phyloP scores from a whole-genome alignment of 1,284 basidiomycete genomes.

The Papiliotrema fonsecae region DNA sequence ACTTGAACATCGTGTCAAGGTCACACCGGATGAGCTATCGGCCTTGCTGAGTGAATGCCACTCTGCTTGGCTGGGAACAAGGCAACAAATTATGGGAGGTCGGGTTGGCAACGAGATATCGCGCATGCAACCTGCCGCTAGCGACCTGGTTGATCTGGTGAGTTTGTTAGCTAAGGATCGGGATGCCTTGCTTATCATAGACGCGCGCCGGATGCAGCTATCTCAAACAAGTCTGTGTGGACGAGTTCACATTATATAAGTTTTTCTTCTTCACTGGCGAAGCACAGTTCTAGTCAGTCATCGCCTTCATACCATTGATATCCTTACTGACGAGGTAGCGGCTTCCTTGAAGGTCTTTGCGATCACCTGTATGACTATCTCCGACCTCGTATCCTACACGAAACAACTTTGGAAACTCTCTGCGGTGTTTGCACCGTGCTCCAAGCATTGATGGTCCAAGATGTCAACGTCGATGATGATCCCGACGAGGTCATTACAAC shows the following conservation, averaged over 20 bases:
- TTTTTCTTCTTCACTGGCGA: constrained; percentile 82
- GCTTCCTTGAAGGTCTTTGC: constrained; percentile 81
- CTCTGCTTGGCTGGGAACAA: constrained; percentile 66
- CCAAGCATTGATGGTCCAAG: constrained; percentile 87
- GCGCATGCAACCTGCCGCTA: constrained; percentile 67
- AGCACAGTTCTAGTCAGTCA: constrained; percentile 71
- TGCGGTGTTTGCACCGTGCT: constrained; percentile 91
- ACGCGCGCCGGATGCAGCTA: constrained; percentile 84
- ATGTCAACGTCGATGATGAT: constrained; percentile 46
- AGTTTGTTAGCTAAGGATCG: constrained; percentile 23
- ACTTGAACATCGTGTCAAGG: constrained; percentile 67
- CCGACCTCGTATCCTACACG: constrained; percentile 86
- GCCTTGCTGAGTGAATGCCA: constrained; percentile 78
- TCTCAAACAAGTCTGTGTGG: constrained; percentile 78
- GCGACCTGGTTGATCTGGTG: constrained; percentile 80
- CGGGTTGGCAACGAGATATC: constrained; percentile 73
- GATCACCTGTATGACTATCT: constrained; percentile 90
- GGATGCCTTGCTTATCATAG: constrained; percentile 45
- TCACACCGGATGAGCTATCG: constrained; percentile 65
- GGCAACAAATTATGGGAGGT: constrained; percentile 65
- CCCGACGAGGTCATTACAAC: constrained; percentile 23
- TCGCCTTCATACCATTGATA: background rate
- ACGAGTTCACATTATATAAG: constrained; percentile 78
- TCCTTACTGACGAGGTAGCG: constrained; percentile 50
- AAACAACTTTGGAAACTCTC: constrained; percentile 73